phyloP scores from a whole-genome alignment of 1,139 yeast genomes.

The Pichia norvegensis region DNA sequence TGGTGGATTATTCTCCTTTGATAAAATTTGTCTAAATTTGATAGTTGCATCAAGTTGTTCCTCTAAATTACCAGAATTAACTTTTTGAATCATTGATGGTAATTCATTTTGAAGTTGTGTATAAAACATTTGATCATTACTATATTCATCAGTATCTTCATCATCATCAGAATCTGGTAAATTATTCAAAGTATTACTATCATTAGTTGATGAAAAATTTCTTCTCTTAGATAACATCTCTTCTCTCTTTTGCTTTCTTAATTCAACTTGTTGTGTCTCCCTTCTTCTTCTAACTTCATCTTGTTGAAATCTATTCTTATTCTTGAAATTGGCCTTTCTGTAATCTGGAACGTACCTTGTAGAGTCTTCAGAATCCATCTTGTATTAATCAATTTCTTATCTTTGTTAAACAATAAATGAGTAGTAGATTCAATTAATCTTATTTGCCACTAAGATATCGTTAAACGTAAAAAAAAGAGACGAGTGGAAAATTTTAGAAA shows the following conservation, averaged over 20 bases:
- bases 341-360: slow-evolving; percentile 94
- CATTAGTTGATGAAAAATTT: slow-evolving; percentile 43
- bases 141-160: slow-evolving; percentile 31
- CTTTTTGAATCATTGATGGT: slow-evolving; percentile 79
- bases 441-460: neutral
- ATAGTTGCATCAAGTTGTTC: slow-evolving; percentile 83
- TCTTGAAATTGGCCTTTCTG: slow-evolving; percentile 93
- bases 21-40: slow-evolving; percentile 84
- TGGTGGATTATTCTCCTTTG: slow-evolving; percentile 97
- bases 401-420: neutral
- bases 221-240: slow-evolving; percentile 92
- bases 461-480: neutral
- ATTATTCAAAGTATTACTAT: slow-evolving; percentile 2
- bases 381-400: neutral
- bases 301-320: slow-evolving; percentile 87
- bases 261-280: slow-evolving; percentile 94
- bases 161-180: slow-evolving; percentile 33
- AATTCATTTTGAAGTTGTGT: slow-evolving; percentile 63
- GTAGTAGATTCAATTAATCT: neutral
- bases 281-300: slow-evolving; percentile 97
- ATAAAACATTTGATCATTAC: slow-evolving; percentile 45
- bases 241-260: slow-evolving; percentile 93
- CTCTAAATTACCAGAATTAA: slow-evolving; percentile 70
- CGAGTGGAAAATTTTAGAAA: slow-evolving; percentile 1
- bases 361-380: slow-evolving; percentile 38